These are phyloP conservation scores for Cornus controversa DNA, from an alignment of 148 eudicot genomes.

Conservation along the genomic window DNA sequence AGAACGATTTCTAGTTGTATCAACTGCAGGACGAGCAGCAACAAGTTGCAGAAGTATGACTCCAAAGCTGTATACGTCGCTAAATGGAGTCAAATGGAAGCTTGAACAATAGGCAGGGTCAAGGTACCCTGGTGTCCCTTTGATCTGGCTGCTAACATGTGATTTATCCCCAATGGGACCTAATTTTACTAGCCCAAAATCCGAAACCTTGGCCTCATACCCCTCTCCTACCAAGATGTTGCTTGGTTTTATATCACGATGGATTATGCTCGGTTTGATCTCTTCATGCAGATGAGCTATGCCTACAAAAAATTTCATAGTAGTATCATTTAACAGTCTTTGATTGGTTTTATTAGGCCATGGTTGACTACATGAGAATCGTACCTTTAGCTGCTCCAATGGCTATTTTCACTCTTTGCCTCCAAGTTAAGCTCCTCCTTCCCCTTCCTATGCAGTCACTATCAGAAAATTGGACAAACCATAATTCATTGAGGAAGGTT, in stretches of 20 bases:
- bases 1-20: constrained; percentile 16
- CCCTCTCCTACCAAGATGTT: constrained; percentile 47
- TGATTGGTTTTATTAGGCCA: background rate
- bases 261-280: constrained; percentile 42
- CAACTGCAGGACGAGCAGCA: constrained; percentile 46
- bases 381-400: constrained; percentile 55
- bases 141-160: constrained; percentile 46
- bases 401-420: constrained; percentile 47
- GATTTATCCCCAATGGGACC: constrained; percentile 52
- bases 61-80: constrained; percentile 55
- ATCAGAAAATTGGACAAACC: background rate
- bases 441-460: constrained; percentile 31
- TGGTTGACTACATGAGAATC: background rate
- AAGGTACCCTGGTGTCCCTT: constrained; percentile 56
- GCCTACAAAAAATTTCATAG: constrained; percentile 16
- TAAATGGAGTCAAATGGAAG: constrained; percentile 37
- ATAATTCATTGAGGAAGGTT: background rate
- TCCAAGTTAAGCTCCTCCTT: constrained; percentile 44
- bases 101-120: constrained; percentile 52
- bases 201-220: constrained; percentile 47
- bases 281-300: constrained; percentile 51
- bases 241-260: constrained; percentile 53
- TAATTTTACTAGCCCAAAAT: constrained; percentile 46
- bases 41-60: constrained; percentile 48
- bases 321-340: background rate